Evolutionary conservation across 441 rosid genomes (phyloP).

Genomic region (Erodium moschatum): DNA sequence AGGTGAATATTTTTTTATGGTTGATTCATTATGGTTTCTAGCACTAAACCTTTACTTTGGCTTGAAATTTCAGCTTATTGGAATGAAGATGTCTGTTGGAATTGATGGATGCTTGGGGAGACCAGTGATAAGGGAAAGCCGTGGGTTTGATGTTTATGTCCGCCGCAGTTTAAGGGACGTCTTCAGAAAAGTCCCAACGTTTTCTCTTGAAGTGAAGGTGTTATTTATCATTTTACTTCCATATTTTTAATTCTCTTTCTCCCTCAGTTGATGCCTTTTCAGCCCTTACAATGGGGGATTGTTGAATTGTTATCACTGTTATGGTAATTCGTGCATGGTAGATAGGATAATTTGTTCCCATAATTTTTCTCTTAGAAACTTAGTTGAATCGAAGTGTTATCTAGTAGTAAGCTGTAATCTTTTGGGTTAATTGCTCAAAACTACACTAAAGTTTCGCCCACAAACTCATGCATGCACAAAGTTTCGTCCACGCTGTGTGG

Average conservation of each 20-base stretch:
- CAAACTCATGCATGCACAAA: too few relatives aligned
- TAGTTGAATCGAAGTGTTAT: background rate
- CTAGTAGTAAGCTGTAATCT: background rate
- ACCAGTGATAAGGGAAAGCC: constrained; percentile 84
- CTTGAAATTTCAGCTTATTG: constrained; percentile 56
- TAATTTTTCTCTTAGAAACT: background rate
- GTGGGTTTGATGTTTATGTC: constrained; percentile 74
- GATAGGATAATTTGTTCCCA: background rate
- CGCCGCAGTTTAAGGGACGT: constrained; percentile 96
- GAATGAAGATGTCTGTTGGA: constrained; percentile 94
- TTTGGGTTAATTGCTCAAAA: too few relatives aligned
- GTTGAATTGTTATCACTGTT: background rate
- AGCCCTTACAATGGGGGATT: background rate
- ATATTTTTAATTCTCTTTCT: background rate
- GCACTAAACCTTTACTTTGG: constrained; percentile 19
- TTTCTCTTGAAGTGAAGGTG: constrained; percentile 92
- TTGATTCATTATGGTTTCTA: constrained; percentile 11
- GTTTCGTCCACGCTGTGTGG: too few relatives aligned
- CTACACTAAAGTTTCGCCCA: too few relatives aligned
- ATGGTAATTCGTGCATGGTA: background rate
- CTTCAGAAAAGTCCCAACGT: constrained; percentile 86
- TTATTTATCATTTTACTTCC: constrained; percentile 5
- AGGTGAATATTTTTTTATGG: constrained; percentile 43
- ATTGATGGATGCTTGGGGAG: constrained; percentile 73
- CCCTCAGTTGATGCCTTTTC: background rate